phyloP scores from a whole-genome alignment of 2,329 filamentous ascomycete species.

The Arthrobotrys pseudoclavata region DNA sequence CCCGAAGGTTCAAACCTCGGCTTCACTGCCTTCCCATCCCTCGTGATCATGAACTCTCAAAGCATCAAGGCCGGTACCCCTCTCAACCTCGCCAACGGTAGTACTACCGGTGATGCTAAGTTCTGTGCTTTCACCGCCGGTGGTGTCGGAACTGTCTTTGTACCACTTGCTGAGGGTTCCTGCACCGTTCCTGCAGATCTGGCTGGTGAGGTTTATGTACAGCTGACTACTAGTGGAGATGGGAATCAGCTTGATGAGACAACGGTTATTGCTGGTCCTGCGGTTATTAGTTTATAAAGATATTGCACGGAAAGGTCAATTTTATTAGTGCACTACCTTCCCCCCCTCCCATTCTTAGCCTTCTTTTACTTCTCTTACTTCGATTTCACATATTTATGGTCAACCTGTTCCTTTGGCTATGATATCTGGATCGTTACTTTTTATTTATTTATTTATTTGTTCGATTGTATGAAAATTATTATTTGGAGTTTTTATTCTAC shows the following conservation, averaged over 20 bases:
- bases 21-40: conserved; percentile 74
- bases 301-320: not conserved
- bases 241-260: conserved; percentile 72
- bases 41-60: conserved; percentile 63
- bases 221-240: conserved; percentile 73
- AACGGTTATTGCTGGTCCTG: conserved; percentile 72
- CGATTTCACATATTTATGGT: not conserved
- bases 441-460: not conserved
- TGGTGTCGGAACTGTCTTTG: conserved; percentile 73
- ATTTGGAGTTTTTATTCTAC: conserved; percentile 10
- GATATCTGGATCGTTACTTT: conserved; percentile 25
- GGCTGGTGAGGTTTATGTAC: conserved; percentile 76
- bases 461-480: conserved; percentile 24
- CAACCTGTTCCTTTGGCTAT: not conserved
- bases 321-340: not conserved
- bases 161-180: conserved; percentile 70
- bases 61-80: conserved; percentile 63
- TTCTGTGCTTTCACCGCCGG: conserved; percentile 66
- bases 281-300: conserved; percentile 35
- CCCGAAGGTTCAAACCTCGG: conserved; percentile 76
- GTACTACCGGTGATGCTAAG: conserved; percentile 66
- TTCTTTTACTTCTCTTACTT: conserved; percentile 4
- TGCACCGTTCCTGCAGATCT: conserved; percentile 76
- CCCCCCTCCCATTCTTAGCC: not conserved
- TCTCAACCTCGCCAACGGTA: conserved; percentile 70